Conservation (phyloP, 495 filamentous ascomycete species). For the Podospora conica region DNA sequence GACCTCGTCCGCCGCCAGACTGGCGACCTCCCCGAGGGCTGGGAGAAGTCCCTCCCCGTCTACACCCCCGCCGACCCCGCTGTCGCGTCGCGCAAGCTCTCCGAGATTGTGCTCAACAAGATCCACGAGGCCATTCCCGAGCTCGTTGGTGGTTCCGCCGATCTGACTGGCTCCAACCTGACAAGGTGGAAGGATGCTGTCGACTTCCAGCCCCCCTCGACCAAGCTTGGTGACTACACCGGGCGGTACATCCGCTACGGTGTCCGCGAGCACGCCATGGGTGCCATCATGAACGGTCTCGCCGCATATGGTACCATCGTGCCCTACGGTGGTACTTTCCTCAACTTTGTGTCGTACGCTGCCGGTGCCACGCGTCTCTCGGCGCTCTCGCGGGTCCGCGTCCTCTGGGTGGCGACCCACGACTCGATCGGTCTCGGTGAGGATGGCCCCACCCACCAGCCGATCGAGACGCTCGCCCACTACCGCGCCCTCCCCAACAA, state of each 20-base stretch:
- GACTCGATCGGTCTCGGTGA: conserved; percentile 99
- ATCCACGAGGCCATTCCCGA: conserved; percentile 81
- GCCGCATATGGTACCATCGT: conserved; percentile 92
- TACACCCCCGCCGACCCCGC: conserved; percentile 87
- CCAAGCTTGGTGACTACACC: conserved; percentile 75
- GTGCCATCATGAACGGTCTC: conserved; percentile 96
- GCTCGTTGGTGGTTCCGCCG: conserved; percentile 90
- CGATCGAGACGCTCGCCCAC: conserved; percentile 98
- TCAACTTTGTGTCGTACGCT: conserved; percentile 99
- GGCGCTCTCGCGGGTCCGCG: conserved; percentile 81
- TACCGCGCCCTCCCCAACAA: conserved; percentile 99
- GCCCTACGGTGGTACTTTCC: conserved; percentile 91
- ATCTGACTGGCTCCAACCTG: conserved; percentile 97
- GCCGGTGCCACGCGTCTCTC: conserved; percentile 93
- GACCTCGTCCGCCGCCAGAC: conserved; percentile 78
- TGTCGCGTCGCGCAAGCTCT: conserved; percentile 88
- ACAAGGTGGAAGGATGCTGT: conserved; percentile 94
- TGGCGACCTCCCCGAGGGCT: conserved; percentile 87
- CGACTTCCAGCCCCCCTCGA: conserved; percentile 92
- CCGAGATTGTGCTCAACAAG: conserved; percentile 86
- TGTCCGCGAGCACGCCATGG: conserved; percentile 97
- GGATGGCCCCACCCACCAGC: conserved; percentile 98
- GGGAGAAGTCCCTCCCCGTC: conserved; percentile 88
- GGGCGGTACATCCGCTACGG: conserved; percentile 96
- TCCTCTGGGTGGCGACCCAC: conserved; percentile 96